Evolutionary conservation across 306 rosid genomes (phyloP).

Genomic region (Inga laurina): DNA sequence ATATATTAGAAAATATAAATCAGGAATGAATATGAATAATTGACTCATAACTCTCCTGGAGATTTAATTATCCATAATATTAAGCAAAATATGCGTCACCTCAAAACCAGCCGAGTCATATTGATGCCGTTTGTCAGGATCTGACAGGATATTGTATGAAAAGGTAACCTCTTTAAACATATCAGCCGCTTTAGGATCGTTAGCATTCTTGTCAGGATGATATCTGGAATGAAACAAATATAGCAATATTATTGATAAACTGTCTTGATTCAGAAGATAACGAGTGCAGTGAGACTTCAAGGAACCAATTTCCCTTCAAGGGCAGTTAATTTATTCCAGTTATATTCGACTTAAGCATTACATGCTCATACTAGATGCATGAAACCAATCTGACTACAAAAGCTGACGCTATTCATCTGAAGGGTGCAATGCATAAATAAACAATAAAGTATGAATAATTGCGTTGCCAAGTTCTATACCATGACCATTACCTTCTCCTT

Average conservation of each 20-base stretch:
- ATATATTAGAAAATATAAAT: constrained; percentile 14
- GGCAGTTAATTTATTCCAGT: background rate
- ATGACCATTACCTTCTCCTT: constrained; percentile 1
- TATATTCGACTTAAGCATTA: constrained; percentile 16
- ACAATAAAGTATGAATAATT: background rate
- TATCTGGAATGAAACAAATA: constrained; percentile 60
- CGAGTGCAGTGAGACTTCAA: constrained; percentile 28
- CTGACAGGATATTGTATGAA: constrained; percentile 82
- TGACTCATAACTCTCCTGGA: constrained; percentile 26
- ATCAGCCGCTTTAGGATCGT: constrained; percentile 97
- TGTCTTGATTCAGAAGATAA: constrained; percentile 16
- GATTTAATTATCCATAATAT: constrained; percentile 17
- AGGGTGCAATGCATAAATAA: background rate
- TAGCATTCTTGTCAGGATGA: constrained; percentile 98
- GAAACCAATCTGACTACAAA: constrained; percentile 10
- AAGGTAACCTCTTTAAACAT: constrained; percentile 93
- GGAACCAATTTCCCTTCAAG: constrained; percentile 19
- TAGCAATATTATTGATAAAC: constrained; percentile 21
- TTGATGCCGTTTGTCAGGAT: constrained; percentile 91
- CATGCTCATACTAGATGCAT: constrained; percentile 16
- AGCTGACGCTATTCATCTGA: constrained; percentile 14
- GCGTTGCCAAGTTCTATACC: background rate
- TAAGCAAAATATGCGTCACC: constrained; percentile 52
- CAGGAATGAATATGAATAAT: background rate
- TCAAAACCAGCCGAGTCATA: constrained; percentile 94